phyloP scores from a whole-genome alignment of 805 yeast species.

The Starmera amethionina region DNA sequence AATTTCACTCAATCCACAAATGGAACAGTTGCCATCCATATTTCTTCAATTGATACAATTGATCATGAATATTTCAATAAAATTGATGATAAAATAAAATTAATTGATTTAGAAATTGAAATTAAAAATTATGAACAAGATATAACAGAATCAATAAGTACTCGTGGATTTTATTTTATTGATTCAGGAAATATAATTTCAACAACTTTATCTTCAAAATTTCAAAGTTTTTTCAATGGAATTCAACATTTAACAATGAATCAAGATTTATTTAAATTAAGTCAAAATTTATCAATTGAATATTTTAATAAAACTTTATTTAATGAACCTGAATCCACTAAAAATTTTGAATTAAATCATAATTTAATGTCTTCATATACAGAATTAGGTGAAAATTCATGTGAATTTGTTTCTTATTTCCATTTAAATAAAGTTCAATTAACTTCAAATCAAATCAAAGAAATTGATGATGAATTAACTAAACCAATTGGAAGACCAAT shows the following conservation, averaged over 20 bases:
- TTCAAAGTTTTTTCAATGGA: conserved; percentile 49
- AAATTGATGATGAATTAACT: conserved; percentile 62
- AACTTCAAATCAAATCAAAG: conserved; percentile 39
- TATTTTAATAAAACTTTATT: conserved; percentile 31
- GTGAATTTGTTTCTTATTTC: conserved; percentile 65
- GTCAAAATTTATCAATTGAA: conserved; percentile 35
- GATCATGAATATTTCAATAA: conserved; percentile 20
- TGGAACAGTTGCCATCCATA: conserved; percentile 19
- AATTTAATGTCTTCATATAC: conserved; percentile 14
- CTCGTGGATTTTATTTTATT: conserved; percentile 60
- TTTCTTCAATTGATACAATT: conserved; percentile 11
- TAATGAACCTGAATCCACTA: conserved; percentile 3
- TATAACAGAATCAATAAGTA: conserved; percentile 37
- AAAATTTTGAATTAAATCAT: conserved; percentile 15
- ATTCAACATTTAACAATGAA: conserved; percentile 42
- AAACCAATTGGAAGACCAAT: conserved; percentile 78
- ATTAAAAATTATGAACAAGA: conserved; percentile 36
- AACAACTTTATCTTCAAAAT: conserved; percentile 53
- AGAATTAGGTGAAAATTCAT: conserved; percentile 30
- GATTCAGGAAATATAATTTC: conserved; percentile 53
- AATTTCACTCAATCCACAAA: conserved; percentile 23
- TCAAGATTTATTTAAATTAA: conserved; percentile 31
- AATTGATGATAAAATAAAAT: conserved; percentile 27
- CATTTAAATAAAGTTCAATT: conserved; percentile 58
- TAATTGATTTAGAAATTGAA: conserved; percentile 24